phyloP scores from a whole-genome alignment of 2,329 filamentous ascomycete species.

The Nigrospora osmanthi region DNA sequence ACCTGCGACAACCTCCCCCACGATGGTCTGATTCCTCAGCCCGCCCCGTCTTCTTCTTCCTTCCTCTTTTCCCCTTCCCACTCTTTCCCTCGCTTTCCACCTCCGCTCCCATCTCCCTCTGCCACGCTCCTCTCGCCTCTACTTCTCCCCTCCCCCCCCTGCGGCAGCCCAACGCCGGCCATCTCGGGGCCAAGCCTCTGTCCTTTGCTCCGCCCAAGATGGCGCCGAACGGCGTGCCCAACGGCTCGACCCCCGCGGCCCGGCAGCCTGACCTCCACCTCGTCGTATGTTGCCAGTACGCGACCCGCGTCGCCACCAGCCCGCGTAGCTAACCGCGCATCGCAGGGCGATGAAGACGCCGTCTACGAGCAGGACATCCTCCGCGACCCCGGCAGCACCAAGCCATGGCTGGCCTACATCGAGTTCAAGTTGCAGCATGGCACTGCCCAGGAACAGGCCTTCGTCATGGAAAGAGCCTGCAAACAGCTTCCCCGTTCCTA shows the following conservation, averaged over 20 bases:
- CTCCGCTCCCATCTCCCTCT: too few species aligned
- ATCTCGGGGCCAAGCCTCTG: too few species aligned
- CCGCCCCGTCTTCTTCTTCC: too few species aligned
- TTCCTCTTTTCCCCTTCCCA: too few species aligned
- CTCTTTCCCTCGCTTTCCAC: too few species aligned
- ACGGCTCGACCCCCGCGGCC: constrained; percentile 17
- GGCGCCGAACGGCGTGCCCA: constrained; percentile 21
- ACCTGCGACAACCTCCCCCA: too few species aligned
- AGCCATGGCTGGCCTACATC: constrained; percentile 93
- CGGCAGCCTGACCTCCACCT: constrained; percentile 38
- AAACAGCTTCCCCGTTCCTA: constrained; percentile 86
- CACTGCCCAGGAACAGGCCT: constrained; percentile 75
- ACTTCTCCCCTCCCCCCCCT: too few species aligned
- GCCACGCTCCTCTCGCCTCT: too few species aligned
- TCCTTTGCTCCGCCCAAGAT: constrained; percentile 6
- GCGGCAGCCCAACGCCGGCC: too few species aligned
- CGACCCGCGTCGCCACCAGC: not conserved
- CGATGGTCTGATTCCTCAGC: too few species aligned
- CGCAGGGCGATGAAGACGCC: constrained; percentile 75
- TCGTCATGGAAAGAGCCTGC: constrained; percentile 84
- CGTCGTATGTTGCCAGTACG: constrained; percentile 29
- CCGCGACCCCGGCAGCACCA: constrained; percentile 75
- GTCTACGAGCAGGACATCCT: constrained; percentile 95
- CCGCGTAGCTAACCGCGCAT: constrained; percentile 16
- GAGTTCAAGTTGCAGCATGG: constrained; percentile 87